Evolutionary conservation across 768 basidiomycete genomes (phyloP).

Genomic region (Serendipita sp.): DNA sequence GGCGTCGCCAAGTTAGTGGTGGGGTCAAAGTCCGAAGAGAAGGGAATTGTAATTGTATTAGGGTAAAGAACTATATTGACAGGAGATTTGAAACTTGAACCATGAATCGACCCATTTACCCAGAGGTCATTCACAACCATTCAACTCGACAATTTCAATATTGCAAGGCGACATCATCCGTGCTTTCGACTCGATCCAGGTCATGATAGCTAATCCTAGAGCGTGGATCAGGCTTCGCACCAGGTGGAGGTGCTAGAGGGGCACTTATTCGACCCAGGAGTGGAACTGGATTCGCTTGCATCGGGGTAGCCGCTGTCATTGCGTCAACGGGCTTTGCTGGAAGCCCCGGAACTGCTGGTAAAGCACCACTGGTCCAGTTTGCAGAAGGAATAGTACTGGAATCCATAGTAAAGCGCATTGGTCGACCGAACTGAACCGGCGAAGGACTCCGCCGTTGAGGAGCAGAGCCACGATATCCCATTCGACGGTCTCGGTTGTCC

Average conservation of each 20-base stretch:
- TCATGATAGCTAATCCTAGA: slow-evolving; percentile 90
- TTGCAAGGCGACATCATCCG: slow-evolving; percentile 2
- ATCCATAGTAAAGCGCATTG: slow-evolving; percentile 28
- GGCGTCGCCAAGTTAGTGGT: not conserved
- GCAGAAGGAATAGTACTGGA: slow-evolving; percentile 35
- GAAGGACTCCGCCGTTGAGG: slow-evolving; percentile 13
- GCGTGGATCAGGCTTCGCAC: slow-evolving; percentile 84
- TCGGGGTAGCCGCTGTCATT: slow-evolving; percentile 29
- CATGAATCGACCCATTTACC: not conserved
- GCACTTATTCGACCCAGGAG: slow-evolving; percentile 13
- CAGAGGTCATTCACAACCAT: no score
- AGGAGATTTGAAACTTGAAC: not conserved
- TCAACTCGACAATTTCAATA: not conserved
- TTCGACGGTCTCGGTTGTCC: slow-evolving; percentile 19
- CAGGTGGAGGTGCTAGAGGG: slow-evolving; percentile 66
- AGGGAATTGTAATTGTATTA: not conserved
- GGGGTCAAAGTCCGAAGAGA: not conserved
- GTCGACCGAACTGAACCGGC: slow-evolving; percentile 22
- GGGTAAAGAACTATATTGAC: not conserved
- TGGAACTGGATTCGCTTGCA: slow-evolving; percentile 10
- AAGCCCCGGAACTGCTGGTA: slow-evolving; percentile 54
- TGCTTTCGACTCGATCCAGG: slow-evolving; percentile 66
- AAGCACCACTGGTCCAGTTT: slow-evolving; percentile 26
- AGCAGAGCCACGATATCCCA: slow-evolving; percentile 17
- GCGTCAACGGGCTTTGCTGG: slow-evolving; percentile 56